Evolutionary conservation across 2,329 filamentous ascomycete species (phyloP).

Genomic region (Colletotrichum cereale): DNA sequence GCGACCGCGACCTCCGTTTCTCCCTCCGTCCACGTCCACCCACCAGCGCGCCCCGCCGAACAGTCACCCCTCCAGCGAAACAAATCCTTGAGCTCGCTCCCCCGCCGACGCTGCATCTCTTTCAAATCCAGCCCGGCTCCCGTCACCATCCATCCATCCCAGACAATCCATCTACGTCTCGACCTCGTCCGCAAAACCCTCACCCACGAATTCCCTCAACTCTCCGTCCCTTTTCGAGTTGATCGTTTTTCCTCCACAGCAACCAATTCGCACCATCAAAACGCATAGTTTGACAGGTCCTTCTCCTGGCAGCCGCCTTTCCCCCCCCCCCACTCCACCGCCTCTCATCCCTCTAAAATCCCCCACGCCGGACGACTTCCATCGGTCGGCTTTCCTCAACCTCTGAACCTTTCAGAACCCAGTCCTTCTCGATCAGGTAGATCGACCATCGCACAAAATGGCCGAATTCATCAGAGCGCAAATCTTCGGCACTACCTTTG

Average conservation of each 20-base stretch:
- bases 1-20: slow-evolving; percentile 13
- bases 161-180: slow-evolving; percentile 3
- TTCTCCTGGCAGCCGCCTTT: slow-evolving; percentile 25
- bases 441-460: slow-evolving; percentile 71
- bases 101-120: slow-evolving; percentile 34
- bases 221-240: slow-evolving; percentile 20
- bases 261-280: neutral
- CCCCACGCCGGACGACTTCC: neutral
- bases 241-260: neutral
- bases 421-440: slow-evolving; percentile 24
- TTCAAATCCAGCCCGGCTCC: slow-evolving; percentile 33
- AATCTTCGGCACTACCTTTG: slow-evolving; percentile 99
- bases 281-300: slow-evolving; percentile 13
- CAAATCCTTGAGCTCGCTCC: slow-evolving; percentile 39
- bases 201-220: slow-evolving; percentile 11
- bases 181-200: slow-evolving; percentile 13
- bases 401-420: slow-evolving; percentile 14
- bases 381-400: slow-evolving; percentile 1
- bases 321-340: slow-evolving; percentile 5
- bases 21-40: slow-evolving; percentile 7
- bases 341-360: slow-evolving; percentile 26
- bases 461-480: slow-evolving; percentile 99
- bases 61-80: slow-evolving; percentile 35
- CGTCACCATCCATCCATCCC: slow-evolving; percentile 14
- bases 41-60: slow-evolving; percentile 31